phyloP scores from a whole-genome alignment of 148 eudicot species.

The Fagopyrum homotropicum region DNA sequence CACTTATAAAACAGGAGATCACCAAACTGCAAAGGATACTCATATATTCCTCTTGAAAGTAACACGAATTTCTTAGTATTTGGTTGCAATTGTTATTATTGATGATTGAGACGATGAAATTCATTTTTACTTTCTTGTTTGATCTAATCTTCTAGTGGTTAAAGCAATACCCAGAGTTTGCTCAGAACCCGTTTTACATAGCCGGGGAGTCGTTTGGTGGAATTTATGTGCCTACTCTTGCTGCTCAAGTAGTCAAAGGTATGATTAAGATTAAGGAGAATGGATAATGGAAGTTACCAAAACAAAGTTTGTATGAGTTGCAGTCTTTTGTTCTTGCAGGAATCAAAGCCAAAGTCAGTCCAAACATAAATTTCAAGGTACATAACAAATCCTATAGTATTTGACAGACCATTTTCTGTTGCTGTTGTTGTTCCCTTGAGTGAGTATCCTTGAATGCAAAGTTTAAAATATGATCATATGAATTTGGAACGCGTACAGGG shows the following conservation, averaged over 20 bases:
- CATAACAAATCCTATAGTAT: background rate
- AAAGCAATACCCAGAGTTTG: slow-evolving; percentile 32
- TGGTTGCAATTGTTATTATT: background rate
- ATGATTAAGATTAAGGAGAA: background rate
- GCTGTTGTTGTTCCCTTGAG: background rate
- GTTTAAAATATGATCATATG: background rate
- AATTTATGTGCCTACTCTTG: slow-evolving; percentile 52
- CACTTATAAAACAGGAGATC: slow-evolving; percentile 29
- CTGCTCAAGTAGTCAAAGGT: slow-evolving; percentile 44
- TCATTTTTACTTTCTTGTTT: background rate
- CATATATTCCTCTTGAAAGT: slow-evolving; percentile 33
- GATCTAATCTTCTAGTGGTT: slow-evolving; percentile 30
- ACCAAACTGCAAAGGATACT: slow-evolving; percentile 30
- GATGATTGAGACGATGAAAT: background rate
- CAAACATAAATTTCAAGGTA: slow-evolving; percentile 52
- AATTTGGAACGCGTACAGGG: slow-evolving; percentile 23
- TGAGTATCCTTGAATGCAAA: background rate
- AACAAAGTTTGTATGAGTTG: background rate
- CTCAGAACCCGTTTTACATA: slow-evolving; percentile 37
- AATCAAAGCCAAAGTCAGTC: slow-evolving; percentile 29
- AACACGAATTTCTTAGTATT: background rate
- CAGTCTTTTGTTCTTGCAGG: slow-evolving; percentile 23
- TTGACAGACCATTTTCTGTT: background rate
- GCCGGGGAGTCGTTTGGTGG: slow-evolving; percentile 56
- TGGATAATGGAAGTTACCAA: background rate